Percentiles rank a stretch among this genome's conserved stretches.
Conservation (phyloP, 2,329 filamentous ascomycete species). For the Epichloe amarillans region DNA sequence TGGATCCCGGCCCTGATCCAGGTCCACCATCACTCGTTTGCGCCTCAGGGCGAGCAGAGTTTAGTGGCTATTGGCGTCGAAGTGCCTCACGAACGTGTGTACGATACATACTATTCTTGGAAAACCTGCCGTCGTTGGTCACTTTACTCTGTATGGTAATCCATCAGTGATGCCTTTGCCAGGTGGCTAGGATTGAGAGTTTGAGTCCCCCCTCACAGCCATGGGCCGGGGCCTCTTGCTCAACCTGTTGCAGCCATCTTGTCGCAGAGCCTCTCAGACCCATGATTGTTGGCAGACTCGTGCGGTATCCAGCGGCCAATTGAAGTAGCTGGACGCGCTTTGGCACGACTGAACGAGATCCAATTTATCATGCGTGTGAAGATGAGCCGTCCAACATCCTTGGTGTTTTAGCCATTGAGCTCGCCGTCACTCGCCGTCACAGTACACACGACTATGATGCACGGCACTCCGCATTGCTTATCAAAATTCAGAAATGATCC, state of each 20-base stretch:
- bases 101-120: neutral
- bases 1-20: neutral
- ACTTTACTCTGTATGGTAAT: too few relatives aligned
- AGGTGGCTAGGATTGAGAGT: neutral
- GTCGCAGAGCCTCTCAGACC: neutral
- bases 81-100: neutral
- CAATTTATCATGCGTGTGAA: constrained; percentile 7
- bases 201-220: neutral
- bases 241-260: neutral
- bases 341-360: constrained; percentile 5
- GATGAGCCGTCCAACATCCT: neutral
- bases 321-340: constrained; percentile 1
- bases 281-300: neutral
- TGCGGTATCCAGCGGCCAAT: constrained; percentile 1
- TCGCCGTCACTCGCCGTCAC: too few relatives aligned
- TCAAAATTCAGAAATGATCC: too few relatives aligned
- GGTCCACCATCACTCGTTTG: neutral
- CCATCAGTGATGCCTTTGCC: neutral
- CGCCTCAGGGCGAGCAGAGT: neutral
- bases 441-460: too few relatives aligned
- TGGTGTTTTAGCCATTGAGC: too few relatives aligned
- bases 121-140: too few relatives aligned
- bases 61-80: neutral
- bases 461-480: too few relatives aligned
- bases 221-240: neutral